A percentile compares a stretch with the other conserved stretches of the same genome.
phyloP scores from a whole-genome alignment of 345 rosid genomes.

The Eucalyptus fibrosa region DNA sequence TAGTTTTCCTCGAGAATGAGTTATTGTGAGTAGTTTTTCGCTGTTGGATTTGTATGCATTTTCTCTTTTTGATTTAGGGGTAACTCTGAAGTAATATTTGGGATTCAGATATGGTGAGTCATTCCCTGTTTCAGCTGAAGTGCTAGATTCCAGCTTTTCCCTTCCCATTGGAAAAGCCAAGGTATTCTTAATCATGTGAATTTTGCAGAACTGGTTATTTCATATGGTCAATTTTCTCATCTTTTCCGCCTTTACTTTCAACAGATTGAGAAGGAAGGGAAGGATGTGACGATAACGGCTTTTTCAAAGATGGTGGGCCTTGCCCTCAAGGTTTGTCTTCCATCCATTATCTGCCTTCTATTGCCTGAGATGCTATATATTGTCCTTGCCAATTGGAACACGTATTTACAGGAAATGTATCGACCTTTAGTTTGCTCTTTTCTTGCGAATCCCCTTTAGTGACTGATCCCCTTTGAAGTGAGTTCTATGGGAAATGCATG shows the following conservation, averaged over 20 bases:
- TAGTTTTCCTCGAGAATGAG: constrained; percentile 97
- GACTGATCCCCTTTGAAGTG: background rate
- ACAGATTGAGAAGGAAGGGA: constrained; percentile 95
- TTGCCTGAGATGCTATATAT: background rate
- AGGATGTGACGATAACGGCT: constrained; percentile 77
- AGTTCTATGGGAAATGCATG: background rate
- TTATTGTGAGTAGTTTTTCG: constrained; percentile 48
- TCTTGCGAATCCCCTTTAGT: background rate
- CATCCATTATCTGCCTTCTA: background rate
- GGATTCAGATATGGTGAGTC: constrained; percentile 80
- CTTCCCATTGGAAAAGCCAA: constrained; percentile 96
- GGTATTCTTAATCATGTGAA: constrained; percentile 18
- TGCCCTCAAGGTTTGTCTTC: constrained; percentile 60
- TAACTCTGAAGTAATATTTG: background rate
- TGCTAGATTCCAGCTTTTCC: constrained; percentile 84
- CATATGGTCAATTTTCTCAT: background rate
- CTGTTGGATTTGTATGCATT: background rate
- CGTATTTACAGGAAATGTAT: background rate
- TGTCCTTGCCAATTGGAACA: background rate
- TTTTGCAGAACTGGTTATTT: background rate
- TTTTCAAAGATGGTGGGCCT: constrained; percentile 87
- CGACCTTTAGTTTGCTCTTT: background rate
- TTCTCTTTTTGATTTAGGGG: background rate
- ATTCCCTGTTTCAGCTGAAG: constrained; percentile 88
- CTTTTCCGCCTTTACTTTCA: background rate